phyloP scores from a whole-genome alignment of 1,284 basidiomycete species.

The Sanghuangporus baumii region DNA sequence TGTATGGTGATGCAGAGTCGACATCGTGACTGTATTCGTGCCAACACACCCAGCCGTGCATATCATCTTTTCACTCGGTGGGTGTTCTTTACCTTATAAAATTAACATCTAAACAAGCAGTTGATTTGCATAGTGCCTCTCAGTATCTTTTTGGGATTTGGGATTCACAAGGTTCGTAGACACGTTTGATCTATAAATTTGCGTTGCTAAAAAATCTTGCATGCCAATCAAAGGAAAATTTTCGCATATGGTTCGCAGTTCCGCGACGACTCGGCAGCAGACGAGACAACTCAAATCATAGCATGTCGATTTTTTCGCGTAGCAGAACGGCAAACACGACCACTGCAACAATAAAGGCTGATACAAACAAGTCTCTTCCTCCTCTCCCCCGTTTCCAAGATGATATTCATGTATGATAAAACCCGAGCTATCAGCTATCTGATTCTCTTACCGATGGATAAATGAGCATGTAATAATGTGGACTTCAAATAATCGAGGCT shows the following conservation, averaged over 20 bases:
- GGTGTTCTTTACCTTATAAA: neutral
- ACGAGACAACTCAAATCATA: neutral
- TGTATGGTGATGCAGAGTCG: neutral
- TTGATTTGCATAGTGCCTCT: neutral
- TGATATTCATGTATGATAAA: neutral
- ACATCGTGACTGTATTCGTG: neutral
- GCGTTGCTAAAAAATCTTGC: neutral
- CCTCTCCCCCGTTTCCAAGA: neutral
- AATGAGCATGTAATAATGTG: too few species aligned
- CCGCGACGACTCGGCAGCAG: neutral
- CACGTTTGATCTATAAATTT: neutral
- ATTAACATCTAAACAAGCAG: neutral
- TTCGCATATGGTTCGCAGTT: slow-evolving; percentile 9
- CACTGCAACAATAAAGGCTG: neutral
- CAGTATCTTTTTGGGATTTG: slow-evolving; percentile 14
- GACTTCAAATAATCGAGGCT: too few species aligned
- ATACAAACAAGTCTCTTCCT: neutral
- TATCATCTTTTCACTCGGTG: slow-evolving; percentile 6
- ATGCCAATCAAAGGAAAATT: slow-evolving; percentile 7
- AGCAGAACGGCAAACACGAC: too few species aligned
- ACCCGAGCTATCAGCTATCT: too few species aligned
- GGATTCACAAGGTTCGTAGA: slow-evolving; percentile 11
- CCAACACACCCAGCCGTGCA: neutral
- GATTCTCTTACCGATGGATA: too few species aligned
- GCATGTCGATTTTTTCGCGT: neutral